phyloP scores from a whole-genome alignment of 164 flowering plant genomes.

The Nelumbo lutea region DNA sequence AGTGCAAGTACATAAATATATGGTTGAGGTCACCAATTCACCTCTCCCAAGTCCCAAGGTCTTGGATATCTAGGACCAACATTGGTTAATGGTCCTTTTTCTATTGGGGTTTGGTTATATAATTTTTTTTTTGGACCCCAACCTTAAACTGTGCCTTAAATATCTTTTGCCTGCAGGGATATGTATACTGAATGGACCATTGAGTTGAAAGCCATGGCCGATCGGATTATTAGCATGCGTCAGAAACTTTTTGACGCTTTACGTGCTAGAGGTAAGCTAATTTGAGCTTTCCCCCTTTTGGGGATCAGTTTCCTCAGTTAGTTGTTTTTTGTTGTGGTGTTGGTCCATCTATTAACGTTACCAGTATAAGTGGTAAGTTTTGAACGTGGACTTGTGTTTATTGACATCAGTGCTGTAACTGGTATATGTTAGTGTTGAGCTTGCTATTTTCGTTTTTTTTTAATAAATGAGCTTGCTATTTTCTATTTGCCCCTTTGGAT shows the following conservation, averaged over 20 bases:
- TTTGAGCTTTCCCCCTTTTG: neutral
- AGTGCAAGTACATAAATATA: too few species aligned
- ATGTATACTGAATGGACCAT: slow-evolving; percentile 87
- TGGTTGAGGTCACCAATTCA: too few species aligned
- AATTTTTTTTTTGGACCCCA: too few species aligned
- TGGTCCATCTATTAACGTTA: neutral
- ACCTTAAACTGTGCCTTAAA: neutral
- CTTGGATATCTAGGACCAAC: too few species aligned
- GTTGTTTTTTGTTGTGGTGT: neutral
- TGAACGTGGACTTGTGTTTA: too few species aligned
- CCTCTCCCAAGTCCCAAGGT: too few species aligned
- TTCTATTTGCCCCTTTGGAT: neutral
- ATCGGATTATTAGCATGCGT: slow-evolving; percentile 93
- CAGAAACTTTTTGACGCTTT: slow-evolving; percentile 76
- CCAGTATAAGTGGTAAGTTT: too few species aligned
- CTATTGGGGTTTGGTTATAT: too few species aligned
- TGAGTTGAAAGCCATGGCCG: slow-evolving; percentile 98
- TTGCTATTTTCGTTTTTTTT: neutral
- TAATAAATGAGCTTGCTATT: neutral
- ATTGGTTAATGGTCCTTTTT: too few species aligned
- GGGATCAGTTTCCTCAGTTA: neutral
- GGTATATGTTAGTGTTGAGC: neutral
- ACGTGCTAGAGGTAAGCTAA: slow-evolving; percentile 53
- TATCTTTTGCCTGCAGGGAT: slow-evolving; percentile 37
- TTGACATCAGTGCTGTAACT: neutral